Conservation (phyloP, 768 basidiomycete species). For the Lactarius sanguifluus region DNA sequence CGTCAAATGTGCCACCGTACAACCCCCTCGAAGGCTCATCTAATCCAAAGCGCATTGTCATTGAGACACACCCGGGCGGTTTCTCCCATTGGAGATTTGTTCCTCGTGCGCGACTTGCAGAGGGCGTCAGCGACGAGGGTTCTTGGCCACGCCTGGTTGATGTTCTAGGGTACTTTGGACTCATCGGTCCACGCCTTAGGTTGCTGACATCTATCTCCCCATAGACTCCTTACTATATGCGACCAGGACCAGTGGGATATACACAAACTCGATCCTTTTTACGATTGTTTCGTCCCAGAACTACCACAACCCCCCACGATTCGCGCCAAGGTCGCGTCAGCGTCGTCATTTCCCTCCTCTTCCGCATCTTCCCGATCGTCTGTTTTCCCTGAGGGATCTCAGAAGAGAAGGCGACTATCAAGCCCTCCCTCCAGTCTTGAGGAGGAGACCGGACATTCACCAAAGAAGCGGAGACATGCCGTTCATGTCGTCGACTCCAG, state of each 20-base stretch:
- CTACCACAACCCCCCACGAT: conserved; percentile 35
- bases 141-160: conserved; percentile 65
- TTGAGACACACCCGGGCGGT: conserved; percentile 54
- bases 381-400: neutral
- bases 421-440: conserved; percentile 25
- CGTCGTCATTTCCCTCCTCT: conserved; percentile 20
- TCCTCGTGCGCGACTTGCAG: conserved; percentile 60
- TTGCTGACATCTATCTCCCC: conserved; percentile 8
- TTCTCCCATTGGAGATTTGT: conserved; percentile 77
- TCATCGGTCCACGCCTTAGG: conserved; percentile 5
- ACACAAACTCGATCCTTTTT: conserved; percentile 76
- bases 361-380: conserved; percentile 26
- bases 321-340: conserved; percentile 26
- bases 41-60: conserved; percentile 69
- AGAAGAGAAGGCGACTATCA: conserved; percentile 24
- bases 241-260: conserved; percentile 85
- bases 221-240: conserved; percentile 50
- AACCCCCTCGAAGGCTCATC: conserved; percentile 41
- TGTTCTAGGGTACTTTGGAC: conserved; percentile 61
- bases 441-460: conserved; percentile 14
- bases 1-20: conserved; percentile 18
- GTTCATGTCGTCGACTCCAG: conserved; percentile 31
- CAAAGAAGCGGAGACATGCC: conserved; percentile 24
- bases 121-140: conserved; percentile 64
- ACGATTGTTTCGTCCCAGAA: conserved; percentile 57